Percentiles rank a stretch among this genome's conserved stretches.
Conservation (phyloP, 768 basidiomycete species). For the Boletus reticulatus region DNA sequence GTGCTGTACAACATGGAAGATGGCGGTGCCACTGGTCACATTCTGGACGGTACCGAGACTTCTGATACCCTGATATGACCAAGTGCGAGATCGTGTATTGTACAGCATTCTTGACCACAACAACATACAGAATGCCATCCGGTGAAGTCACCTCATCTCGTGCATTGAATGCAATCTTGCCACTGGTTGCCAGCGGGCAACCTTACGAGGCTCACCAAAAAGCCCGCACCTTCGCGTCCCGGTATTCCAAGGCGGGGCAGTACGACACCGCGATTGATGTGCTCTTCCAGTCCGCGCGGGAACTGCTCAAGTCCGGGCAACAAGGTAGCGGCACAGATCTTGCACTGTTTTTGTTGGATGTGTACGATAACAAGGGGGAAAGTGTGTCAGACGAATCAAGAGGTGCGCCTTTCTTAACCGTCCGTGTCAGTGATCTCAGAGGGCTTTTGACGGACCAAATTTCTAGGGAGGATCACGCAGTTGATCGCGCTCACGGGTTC, state of each 20-base stretch:
- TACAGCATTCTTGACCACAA: slow-evolving; percentile 3
- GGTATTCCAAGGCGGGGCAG: slow-evolving; percentile 78
- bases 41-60: slow-evolving; percentile 6
- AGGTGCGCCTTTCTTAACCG: slow-evolving; percentile 48
- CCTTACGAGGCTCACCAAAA: slow-evolving; percentile 95
- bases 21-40: slow-evolving; percentile 11
- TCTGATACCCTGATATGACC: slow-evolving; percentile 18
- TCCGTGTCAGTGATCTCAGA: neutral
- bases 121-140: slow-evolving; percentile 25
- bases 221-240: slow-evolving; percentile 89
- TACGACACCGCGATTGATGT: slow-evolving; percentile 89
- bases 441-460: neutral
- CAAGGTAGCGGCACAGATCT: slow-evolving; percentile 91
- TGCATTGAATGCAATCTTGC: slow-evolving; percentile 75
- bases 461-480: slow-evolving; percentile 80
- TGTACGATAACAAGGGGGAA: slow-evolving; percentile 76
- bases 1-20: neutral
- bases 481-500: slow-evolving; percentile 84
- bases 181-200: slow-evolving; percentile 67
- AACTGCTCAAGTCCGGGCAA: slow-evolving; percentile 86
- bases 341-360: slow-evolving; percentile 72
- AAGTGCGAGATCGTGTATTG: neutral
- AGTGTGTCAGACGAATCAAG: slow-evolving; percentile 71
- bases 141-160: slow-evolving; percentile 46
- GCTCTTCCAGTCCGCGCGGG: slow-evolving; percentile 85